Percentiles rank a stretch among this genome's conserved stretches.
Conservation (phyloP, 1,284 basidiomycete species). For the Pascua sp. region DNA sequence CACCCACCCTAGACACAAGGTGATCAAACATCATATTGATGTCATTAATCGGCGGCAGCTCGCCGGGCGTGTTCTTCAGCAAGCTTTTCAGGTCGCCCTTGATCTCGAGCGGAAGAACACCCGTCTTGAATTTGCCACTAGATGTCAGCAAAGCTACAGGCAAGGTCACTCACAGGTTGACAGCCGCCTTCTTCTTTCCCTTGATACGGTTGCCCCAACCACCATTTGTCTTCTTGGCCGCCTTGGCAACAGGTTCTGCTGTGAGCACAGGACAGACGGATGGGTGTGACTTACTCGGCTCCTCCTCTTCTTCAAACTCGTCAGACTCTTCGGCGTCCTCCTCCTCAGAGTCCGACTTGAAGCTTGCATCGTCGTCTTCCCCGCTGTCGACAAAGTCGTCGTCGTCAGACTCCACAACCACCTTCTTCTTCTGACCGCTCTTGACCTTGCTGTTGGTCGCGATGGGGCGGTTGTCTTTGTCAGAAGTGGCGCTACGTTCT, state of each 20-base stretch:
- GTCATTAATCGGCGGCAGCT: slow-evolving; percentile 71
- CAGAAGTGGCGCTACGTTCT: neutral
- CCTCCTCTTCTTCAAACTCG: slow-evolving; percentile 25
- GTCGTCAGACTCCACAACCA: neutral
- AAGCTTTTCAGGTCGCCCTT: slow-evolving; percentile 16
- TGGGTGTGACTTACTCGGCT: slow-evolving; percentile 2
- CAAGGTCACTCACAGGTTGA: slow-evolving; percentile 26
- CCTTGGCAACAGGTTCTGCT: neutral
- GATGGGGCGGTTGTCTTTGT: slow-evolving; percentile 4
- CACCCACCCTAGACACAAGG: slow-evolving; percentile 51
- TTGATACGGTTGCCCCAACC: slow-evolving; percentile 28
- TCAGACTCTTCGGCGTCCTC: slow-evolving; percentile 24
- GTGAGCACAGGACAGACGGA: neutral
- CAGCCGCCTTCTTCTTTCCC: slow-evolving; percentile 26
- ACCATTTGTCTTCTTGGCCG: slow-evolving; percentile 27
- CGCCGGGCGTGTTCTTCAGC: slow-evolving; percentile 39
- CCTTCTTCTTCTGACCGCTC: neutral
- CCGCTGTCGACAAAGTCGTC: slow-evolving; percentile 7
- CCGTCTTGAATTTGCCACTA: slow-evolving; percentile 27
- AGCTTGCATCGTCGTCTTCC: slow-evolving; percentile 1
- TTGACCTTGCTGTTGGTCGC: neutral
- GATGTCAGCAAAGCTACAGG: neutral
- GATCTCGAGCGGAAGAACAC: slow-evolving; percentile 25
- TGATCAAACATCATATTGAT: slow-evolving; percentile 82
- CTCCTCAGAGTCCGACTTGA: slow-evolving; percentile 15